A percentile compares a stretch with the other conserved stretches of the same genome.
Evolutionary conservation across 2,329 filamentous ascomycete genomes (phyloP).

Genomic region (Pseudocercospora ulei): DNA sequence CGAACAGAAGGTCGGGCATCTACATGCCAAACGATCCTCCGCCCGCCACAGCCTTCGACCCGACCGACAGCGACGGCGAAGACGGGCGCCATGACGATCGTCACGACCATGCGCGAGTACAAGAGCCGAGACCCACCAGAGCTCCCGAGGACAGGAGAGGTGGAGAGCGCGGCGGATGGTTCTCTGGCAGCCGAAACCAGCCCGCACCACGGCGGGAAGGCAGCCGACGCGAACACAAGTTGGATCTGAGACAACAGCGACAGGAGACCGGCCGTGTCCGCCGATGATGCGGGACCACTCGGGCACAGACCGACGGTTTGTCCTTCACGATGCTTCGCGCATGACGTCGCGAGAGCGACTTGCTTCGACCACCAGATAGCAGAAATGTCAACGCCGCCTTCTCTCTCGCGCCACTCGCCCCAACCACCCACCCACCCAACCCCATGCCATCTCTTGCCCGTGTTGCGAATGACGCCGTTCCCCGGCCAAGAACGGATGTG

Average conservation of each 20-base stretch:
- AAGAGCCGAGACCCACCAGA: conserved; percentile 16
- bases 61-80: conserved; percentile 13
- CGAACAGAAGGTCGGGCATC: conserved; percentile 30
- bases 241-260: conserved; percentile 13
- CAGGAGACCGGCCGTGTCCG: conserved; percentile 15
- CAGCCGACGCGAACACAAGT: conserved; percentile 5
- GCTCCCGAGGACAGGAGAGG: conserved; percentile 18
- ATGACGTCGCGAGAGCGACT: background rate
- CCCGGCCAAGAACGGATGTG: conserved; percentile 9
- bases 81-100: conserved; percentile 6
- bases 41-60: conserved; percentile 42
- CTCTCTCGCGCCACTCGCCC: too few relatives aligned
- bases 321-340: background rate
- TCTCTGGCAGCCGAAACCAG: conserved; percentile 15
- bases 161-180: conserved; percentile 17
- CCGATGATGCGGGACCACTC: conserved; percentile 2
- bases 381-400: background rate
- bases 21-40: conserved; percentile 33
- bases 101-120: conserved; percentile 9
- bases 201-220: conserved; percentile 7
- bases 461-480: too few relatives aligned
- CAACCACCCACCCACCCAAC: too few relatives aligned
- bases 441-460: too few relatives aligned
- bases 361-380: background rate
- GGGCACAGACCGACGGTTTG: background rate